A percentile compares a stretch with the other conserved stretches of the same genome.
phyloP scores from a whole-genome alignment of 2,329 filamentous ascomycete species.

The Aspergillus clavatus region DNA sequence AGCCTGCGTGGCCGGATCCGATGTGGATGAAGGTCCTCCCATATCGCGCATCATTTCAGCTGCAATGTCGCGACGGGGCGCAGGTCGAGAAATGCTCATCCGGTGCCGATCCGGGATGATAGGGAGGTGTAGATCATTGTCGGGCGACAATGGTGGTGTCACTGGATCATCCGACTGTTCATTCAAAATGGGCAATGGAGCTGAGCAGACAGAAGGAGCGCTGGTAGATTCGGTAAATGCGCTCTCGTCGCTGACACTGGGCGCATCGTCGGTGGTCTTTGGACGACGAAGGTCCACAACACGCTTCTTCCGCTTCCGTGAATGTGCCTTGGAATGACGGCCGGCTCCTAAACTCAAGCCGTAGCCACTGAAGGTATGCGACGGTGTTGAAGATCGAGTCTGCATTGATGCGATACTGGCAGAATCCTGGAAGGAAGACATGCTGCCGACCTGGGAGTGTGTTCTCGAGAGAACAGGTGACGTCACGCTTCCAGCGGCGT shows the following conservation, averaged over 20 bases:
- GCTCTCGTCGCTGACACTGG: constrained; percentile 41
- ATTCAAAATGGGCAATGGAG: constrained; percentile 55
- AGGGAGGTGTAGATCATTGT: constrained; percentile 29
- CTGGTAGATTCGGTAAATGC: constrained; percentile 37
- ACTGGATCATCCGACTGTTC: constrained; percentile 54
- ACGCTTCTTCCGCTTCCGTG: constrained; percentile 45
- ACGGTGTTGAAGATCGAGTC: constrained; percentile 48
- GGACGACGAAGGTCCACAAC: constrained; percentile 45
- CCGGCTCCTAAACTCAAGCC: constrained; percentile 38
- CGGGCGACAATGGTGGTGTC: constrained; percentile 49
- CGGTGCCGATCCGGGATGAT: constrained; percentile 32
- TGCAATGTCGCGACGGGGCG: constrained; percentile 21
- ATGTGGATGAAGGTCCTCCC: constrained; percentile 23
- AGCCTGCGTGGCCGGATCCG: constrained; percentile 16
- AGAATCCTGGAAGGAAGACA: constrained; percentile 70
- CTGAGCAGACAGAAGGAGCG: constrained; percentile 47
- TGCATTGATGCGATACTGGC: constrained; percentile 62
- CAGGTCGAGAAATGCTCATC: constrained; percentile 24
- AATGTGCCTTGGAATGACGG: constrained; percentile 42
- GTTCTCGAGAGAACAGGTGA: constrained; percentile 56
- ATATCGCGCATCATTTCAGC: constrained; percentile 18
- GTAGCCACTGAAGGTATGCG: constrained; percentile 36
- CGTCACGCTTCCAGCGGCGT: constrained; percentile 43
- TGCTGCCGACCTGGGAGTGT: constrained; percentile 60
- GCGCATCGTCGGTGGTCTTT: constrained; percentile 37